Evolutionary conservation across 805 yeast genomes (phyloP).

Genomic region (Candida khao-thaluensis): DNA sequence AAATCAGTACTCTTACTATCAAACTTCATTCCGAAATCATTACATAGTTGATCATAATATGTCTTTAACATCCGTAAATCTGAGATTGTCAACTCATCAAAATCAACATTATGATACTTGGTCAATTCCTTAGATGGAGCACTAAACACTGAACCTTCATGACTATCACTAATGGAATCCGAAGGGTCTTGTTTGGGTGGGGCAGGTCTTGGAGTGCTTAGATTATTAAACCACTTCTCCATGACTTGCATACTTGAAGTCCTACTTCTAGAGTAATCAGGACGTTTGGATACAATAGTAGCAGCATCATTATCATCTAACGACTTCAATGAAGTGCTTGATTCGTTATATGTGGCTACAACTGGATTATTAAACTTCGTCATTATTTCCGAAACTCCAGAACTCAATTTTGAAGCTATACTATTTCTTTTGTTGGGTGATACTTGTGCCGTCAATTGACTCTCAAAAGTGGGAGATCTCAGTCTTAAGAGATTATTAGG

Average conservation of each 20-base stretch:
- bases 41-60: conserved; percentile 40
- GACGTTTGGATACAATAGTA: conserved; percentile 17
- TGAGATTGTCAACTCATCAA: conserved; percentile 34
- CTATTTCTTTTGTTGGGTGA: conserved; percentile 28
- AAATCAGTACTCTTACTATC: conserved; percentile 16
- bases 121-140: conserved; percentile 27
- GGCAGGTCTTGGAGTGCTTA: conserved; percentile 14
- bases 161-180: conserved; percentile 17
- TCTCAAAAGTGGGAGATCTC: conserved; percentile 34
- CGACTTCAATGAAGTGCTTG: conserved; percentile 35
- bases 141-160: conserved; percentile 23
- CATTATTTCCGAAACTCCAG: conserved; percentile 44
- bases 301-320: conserved; percentile 22
- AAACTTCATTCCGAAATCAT: conserved; percentile 16
- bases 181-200: conserved; percentile 6
- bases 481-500: conserved; percentile 36
- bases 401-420: conserved; percentile 38
- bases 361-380: conserved; percentile 30
- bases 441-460: conserved; percentile 11
- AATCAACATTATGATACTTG: conserved; percentile 32
- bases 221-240: conserved; percentile 44
- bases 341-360: conserved; percentile 14
- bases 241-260: conserved; percentile 41
- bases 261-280: conserved; percentile 30
- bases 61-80: conserved; percentile 34